These are phyloP conservation scores for Coemansia sp. DNA, from an alignment of 192 early-diverging fungal genomes.

Conservation along the genomic window DNA sequence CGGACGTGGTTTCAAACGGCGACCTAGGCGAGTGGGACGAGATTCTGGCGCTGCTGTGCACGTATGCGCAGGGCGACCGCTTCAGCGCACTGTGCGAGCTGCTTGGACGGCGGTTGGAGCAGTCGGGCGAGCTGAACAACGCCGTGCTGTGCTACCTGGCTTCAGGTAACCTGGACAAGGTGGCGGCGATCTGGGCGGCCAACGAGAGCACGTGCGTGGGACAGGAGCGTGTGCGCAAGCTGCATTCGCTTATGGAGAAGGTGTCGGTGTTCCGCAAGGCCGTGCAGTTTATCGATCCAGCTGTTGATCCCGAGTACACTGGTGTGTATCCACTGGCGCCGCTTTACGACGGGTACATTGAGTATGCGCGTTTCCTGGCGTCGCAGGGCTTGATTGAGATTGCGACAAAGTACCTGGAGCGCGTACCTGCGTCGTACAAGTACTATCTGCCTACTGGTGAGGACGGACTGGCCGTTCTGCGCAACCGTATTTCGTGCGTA, in stretches of 20 bases:
- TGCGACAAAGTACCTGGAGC: conserved; percentile 74
- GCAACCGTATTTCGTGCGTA: conserved; percentile 76
- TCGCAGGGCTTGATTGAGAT: conserved; percentile 73
- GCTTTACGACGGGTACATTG: conserved; percentile 82
- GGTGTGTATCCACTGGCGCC: conserved; percentile 53
- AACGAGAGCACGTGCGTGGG: conserved; percentile 30
- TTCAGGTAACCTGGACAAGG: conserved; percentile 58
- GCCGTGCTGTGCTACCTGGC: conserved; percentile 61
- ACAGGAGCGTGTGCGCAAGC: conserved; percentile 53
- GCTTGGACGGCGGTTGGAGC: conserved; percentile 63
- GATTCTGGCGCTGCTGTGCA: conserved; percentile 88
- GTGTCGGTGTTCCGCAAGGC: conserved; percentile 91
- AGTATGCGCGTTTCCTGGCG: conserved; percentile 78
- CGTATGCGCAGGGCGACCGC: conserved; percentile 85
- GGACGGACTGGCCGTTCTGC: conserved; percentile 60
- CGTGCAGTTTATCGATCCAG: conserved; percentile 83
- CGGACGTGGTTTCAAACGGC: conserved; percentile 74
- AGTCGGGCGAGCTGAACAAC: conserved; percentile 12
- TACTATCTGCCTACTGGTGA: conserved; percentile 29
- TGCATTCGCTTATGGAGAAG: conserved; percentile 87
- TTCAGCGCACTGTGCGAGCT: conserved; percentile 67
- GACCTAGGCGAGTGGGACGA: conserved; percentile 89
- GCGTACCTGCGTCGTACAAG: conserved; percentile 67
- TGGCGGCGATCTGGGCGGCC: conserved; percentile 78
- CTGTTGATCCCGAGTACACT: conserved; percentile 52